Base-by-base conservation (phyloP, 371 early-diverging fungal species). In the Gilbertella persicaria region DNA sequence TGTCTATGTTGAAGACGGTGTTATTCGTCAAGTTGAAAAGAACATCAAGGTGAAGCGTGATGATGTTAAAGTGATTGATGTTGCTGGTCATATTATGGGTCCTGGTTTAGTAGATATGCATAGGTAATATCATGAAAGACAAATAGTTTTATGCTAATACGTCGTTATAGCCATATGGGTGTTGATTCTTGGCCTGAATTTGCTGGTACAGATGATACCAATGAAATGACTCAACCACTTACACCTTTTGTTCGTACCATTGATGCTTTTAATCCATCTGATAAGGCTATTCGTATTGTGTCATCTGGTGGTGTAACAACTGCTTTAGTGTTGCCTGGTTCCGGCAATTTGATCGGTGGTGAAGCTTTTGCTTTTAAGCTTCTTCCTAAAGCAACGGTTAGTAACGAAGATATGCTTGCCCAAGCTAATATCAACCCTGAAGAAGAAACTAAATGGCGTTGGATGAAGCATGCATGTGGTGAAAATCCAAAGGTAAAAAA, bases 381-480 rank as follows among this genome's bases (percentile, higher is more conserved):
- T 30, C 75, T 84, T 42, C 69, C 63, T 9, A 62, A 74, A 8
- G 53, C 58, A 19, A 83, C 78, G 0, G 55, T 80, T 26, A 73
- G 75, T 46, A 80, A 69, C 21, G 86, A 85, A 26, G 86, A 86
- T 49, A 84, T 88, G 86, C 64, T 80, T 14, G 73, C 87, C 25
- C 73, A 86, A 60, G 67, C 78, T 17, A 79, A 78, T 39, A 51
- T 73, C 39, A 64, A 71, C 42, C 43, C 48, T 14, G 50, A 50
- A 13, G 29, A 26, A 13, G 60, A 59, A 24, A 53, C 45, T 0
- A 55, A 62, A 42, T 84, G 87, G 85, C 64, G 89, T 43, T 91
- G 79, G 69, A 83, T 89, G 85, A 91, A 91, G 25, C 87, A 88
- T 85, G 90, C 91, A 12, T 89, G 87, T 47, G 91, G 91, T n/a